Percentiles rank a stretch among this genome's conserved stretches.
phyloP scores from a whole-genome alignment of 2,329 filamentous ascomycete species.

The Verticillium nonalfalfae region DNA sequence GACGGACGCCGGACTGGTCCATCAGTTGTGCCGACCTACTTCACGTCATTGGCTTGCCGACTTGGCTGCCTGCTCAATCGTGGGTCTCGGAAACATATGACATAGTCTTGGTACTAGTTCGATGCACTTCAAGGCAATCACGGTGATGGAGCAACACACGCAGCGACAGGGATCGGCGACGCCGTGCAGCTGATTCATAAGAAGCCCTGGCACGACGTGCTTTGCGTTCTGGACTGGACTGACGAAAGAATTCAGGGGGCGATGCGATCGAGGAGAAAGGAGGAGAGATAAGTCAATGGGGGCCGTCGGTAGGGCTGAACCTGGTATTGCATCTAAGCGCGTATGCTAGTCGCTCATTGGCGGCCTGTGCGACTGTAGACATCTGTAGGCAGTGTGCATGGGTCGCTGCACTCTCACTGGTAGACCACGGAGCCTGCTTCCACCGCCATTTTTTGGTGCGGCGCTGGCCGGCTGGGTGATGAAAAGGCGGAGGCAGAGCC shows the following conservation, averaged over 20 bases:
- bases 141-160: neutral
- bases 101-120: neutral
- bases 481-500: neutral
- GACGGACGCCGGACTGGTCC: neutral
- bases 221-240: neutral
- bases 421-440: neutral
- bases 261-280: neutral
- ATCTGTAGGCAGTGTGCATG: neutral
- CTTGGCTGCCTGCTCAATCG: neutral
- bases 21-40: neutral
- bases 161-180: neutral
- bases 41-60: neutral
- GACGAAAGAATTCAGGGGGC: too few relatives aligned
- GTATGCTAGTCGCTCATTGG: neutral
- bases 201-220: neutral
- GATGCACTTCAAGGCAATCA: neutral
- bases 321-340: neutral
- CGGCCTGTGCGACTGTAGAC: neutral
- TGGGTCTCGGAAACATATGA: neutral
- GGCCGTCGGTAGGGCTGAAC: neutral
- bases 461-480: neutral
- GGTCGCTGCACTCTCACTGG: neutral
- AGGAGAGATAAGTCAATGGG: neutral
- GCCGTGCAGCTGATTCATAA: neutral
- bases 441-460: neutral